These are phyloP conservation scores for Sporothrix protearum DNA, from an alignment of 2,329 filamentous ascomycete genomes.

Conservation along the genomic window DNA sequence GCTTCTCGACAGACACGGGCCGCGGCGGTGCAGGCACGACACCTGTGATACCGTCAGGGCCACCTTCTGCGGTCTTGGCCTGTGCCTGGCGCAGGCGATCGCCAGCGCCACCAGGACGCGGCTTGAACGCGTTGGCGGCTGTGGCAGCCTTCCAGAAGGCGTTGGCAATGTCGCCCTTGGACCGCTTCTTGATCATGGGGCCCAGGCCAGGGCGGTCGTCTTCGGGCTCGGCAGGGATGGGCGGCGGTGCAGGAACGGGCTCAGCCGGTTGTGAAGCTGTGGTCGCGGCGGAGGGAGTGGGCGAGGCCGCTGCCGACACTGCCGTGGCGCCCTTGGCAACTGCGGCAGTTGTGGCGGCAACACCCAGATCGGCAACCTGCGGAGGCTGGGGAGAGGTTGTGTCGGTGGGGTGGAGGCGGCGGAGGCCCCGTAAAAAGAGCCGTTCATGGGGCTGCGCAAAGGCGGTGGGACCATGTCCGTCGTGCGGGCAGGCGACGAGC, in stretches of 20 bases:
- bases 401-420: constrained; percentile 20
- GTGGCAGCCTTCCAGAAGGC: constrained; percentile 77
- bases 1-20: constrained; percentile 41
- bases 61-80: constrained; percentile 55
- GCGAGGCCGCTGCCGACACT: not conserved
- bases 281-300: constrained; percentile 18
- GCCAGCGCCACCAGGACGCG: constrained; percentile 79
- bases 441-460: constrained; percentile 24
- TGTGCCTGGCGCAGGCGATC: constrained; percentile 68
- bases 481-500: not conserved
- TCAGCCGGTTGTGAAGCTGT: constrained; percentile 1
- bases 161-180: constrained; percentile 68
- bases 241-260: constrained; percentile 21
- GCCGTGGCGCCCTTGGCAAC: not conserved
- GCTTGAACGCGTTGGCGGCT: constrained; percentile 73
- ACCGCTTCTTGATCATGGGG: constrained; percentile 81
- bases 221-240: constrained; percentile 30
- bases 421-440: constrained; percentile 11
- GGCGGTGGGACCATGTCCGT: constrained; percentile 22
- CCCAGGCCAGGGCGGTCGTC: constrained; percentile 70
- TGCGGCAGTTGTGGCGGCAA: not conserved
- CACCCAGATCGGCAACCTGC: not conserved
- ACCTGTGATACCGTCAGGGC: constrained; percentile 82
- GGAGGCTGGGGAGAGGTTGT: constrained; percentile 18
- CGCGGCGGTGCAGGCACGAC: constrained; percentile 76